Percentiles rank a stretch among this genome's conserved stretches.
phyloP scores from a whole-genome alignment of 768 basidiomycete genomes.

The Kwoniella botswanensis region DNA sequence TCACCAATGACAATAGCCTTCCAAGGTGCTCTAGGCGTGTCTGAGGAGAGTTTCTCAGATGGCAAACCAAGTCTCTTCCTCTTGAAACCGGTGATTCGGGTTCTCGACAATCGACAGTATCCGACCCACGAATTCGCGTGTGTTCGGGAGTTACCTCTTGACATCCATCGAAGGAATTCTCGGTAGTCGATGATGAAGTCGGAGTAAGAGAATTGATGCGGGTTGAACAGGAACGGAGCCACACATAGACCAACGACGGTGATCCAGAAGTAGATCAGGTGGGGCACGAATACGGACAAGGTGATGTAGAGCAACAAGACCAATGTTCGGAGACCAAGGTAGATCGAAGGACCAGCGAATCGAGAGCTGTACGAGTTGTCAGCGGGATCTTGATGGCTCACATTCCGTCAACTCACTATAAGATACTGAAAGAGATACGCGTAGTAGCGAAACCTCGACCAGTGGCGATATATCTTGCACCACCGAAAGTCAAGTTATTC shows the following conservation, averaged over 20 bases:
- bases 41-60: constrained; percentile 93
- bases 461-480: constrained; percentile 97
- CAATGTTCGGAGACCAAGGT: constrained; percentile 91
- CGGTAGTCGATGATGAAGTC: constrained; percentile 97
- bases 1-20: constrained; percentile 86
- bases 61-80: constrained; percentile 95
- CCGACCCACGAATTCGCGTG: constrained; percentile 99
- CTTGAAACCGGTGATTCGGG: constrained; percentile 99
- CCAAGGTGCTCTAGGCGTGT: constrained; percentile 92
- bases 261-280: constrained; percentile 96
- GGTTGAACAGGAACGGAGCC: constrained; percentile 98
- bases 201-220: constrained; percentile 97
- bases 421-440: constrained; percentile 88
- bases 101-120: constrained; percentile 95
- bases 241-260: constrained; percentile 89
- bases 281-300: constrained; percentile 86
- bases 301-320: constrained; percentile 94
- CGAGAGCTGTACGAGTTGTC: constrained; percentile 65
- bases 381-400: neutral
- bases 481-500: constrained; percentile 95
- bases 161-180: constrained; percentile 99
- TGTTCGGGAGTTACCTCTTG: constrained; percentile 92
- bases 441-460: constrained; percentile 98
- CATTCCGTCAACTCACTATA: constrained; percentile 63
- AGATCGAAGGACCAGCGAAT: constrained; percentile 97